Percentiles rank a stretch among this genome's conserved stretches.
Conservation (phyloP, 2,329 filamentous ascomycete genomes). For the Fusarium sublunatum region DNA sequence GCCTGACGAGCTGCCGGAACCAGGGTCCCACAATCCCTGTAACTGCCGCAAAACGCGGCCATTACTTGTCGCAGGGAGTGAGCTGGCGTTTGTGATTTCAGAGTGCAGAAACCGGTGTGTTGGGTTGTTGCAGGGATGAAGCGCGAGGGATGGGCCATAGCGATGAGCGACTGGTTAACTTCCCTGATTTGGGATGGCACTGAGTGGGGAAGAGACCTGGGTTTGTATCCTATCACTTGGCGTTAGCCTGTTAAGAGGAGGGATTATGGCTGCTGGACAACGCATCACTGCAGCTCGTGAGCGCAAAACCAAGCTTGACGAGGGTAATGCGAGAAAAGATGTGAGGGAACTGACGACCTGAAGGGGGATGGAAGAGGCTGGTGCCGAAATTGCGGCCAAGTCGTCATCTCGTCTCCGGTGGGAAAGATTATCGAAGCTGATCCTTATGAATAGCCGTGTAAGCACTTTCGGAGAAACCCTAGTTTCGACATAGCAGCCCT, state of each 20-base stretch:
- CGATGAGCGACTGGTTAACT: constrained; percentile 50
- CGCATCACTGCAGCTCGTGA: constrained; percentile 56
- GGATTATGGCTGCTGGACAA: constrained; percentile 59
- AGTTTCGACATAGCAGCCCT: constrained; percentile 19
- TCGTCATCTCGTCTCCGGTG: constrained; percentile 35
- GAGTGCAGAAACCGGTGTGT: constrained; percentile 43
- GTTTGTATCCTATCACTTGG: constrained; percentile 58
- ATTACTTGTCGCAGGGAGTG: constrained; percentile 61
- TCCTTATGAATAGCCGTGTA: constrained; percentile 37
- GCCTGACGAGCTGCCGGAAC: constrained; percentile 44
- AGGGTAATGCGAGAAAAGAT: constrained; percentile 23
- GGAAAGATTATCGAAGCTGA: constrained; percentile 36
- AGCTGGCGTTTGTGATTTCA: constrained; percentile 57
- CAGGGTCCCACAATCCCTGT: constrained; percentile 46
- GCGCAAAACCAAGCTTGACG: constrained; percentile 43
- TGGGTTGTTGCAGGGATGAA: constrained; percentile 48
- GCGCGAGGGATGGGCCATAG: constrained; percentile 44
- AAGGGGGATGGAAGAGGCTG: constrained; percentile 33
- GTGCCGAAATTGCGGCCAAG: constrained; percentile 40
- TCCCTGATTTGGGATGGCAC: constrained; percentile 54
- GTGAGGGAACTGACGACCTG: constrained; percentile 17
- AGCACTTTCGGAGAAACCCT: constrained; percentile 28
- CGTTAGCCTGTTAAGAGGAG: constrained; percentile 52
- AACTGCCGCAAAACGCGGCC: constrained; percentile 48
- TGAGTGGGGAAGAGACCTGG: constrained; percentile 52